Evolutionary conservation across 345 rosid genomes (phyloP), one percentile per base, ranked within the genome.

Genomic region (Boechera retrofracta): DNA sequence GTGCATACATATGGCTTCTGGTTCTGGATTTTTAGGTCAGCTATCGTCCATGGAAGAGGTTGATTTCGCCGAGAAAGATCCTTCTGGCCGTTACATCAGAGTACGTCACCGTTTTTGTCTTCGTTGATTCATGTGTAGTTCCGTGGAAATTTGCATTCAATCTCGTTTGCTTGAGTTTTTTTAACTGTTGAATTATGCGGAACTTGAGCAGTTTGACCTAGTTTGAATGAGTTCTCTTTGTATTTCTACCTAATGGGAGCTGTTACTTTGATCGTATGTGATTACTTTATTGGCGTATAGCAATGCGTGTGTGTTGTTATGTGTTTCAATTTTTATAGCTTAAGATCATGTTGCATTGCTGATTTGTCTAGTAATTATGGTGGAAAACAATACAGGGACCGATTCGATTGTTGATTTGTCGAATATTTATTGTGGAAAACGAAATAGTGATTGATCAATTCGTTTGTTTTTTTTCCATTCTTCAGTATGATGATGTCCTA

Each of bases 401-500:
- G 24, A 21, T 21, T 21, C 0, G 24, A 49, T 49, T 49, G 1
- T 33, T 47, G 26, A 13, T 63, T n/a, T 62, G 9, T 10, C 7
- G 53, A 3, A 3, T 59, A 1, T 48, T 7, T 47, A 2, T 35
- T 1, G 3, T 59, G 36, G 33, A n/a, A 45, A 10, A 39, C 57
- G 15, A 35, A 38, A 5, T 33, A 42, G 56, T 48, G 32, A 67
- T 24, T 5, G 3, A 55, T 21, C 9, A 2, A 54, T 64, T 64
- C 4, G 16, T 57, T 73, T 35, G 16, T 26, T 64, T 10, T 39
- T 0, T 70, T 32, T 77, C 11, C 18, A 63, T 79, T n/a, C 66
- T 80, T 70, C 86, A 89, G 94, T 87, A 84, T 79, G 89, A 89
- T 83, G 98, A 94, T 76, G 71, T 91, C 47, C 73, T 94, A 82